Evolutionary conservation across 116 monocot species (phyloP).

Genomic region (Dioscorea cayenensis): DNA sequence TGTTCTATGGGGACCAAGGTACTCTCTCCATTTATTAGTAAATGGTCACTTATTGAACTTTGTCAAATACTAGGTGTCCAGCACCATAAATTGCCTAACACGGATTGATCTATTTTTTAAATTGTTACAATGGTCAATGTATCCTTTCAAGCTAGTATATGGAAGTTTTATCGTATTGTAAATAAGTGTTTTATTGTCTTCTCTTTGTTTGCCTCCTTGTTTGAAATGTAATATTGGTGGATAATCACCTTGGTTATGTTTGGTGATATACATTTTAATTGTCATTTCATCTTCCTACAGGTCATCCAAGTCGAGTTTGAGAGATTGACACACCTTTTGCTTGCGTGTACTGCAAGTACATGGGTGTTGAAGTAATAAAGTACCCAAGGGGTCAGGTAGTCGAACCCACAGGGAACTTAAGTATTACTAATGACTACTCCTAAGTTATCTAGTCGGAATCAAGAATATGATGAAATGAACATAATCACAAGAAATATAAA

Average conservation of each 20-base stretch:
- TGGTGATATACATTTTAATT: background rate
- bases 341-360: no score
- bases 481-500: no score
- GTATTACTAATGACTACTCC: no score
- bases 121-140: background rate
- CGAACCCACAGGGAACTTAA: no score
- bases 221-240: background rate
- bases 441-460: no score
- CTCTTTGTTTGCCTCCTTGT: background rate
- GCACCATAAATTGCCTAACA: background rate
- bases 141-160: background rate
- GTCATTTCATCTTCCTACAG: constrained; percentile 28
- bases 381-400: no score
- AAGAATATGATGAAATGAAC: no score
- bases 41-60: background rate
- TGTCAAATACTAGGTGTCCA: background rate
- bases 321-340: no score
- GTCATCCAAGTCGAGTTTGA: constrained; percentile 50
- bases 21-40: background rate
- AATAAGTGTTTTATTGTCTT: background rate
- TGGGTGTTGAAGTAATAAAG: no score
- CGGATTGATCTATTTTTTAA: background rate
- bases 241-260: background rate
- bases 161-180: background rate
- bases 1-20: constrained; percentile 93